Conservation (phyloP, 306 rosid genomes). For the Mucuna pruriens region DNA sequence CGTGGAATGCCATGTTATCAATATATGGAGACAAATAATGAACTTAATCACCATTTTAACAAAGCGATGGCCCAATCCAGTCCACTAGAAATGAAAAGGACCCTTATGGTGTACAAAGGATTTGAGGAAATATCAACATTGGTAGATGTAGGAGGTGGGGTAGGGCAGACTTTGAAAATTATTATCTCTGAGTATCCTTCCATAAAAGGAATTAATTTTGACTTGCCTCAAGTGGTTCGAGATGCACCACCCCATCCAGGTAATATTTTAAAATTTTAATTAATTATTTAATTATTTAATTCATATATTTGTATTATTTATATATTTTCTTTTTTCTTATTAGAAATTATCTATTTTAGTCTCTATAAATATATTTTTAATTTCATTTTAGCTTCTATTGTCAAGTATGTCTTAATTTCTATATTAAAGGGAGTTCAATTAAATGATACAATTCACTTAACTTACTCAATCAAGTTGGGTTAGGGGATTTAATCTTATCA, state of each 20-base stretch:
- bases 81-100: slow-evolving; percentile 26
- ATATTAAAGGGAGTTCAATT: no score
- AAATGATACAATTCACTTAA: no score
- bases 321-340: no score
- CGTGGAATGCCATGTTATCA: background rate
- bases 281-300: no score
- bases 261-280: no score
- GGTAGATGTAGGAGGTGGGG: slow-evolving; percentile 37
- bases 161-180: background rate
- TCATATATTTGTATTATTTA: no score
- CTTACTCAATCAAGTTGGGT: no score
- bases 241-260: slow-evolving; percentile 12
- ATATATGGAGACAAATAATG: slow-evolving; percentile 4
- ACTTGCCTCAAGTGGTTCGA: slow-evolving; percentile 33
- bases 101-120: background rate
- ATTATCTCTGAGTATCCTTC: slow-evolving; percentile 25
- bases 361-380: no score
- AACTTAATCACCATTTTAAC: slow-evolving; percentile 3
- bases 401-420: no score
- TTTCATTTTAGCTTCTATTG: no score
- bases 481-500: no score
- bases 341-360: no score
- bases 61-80: background rate
- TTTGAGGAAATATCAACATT: slow-evolving; percentile 18
- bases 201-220: slow-evolving; percentile 36